These are phyloP conservation scores for Alternaria ventricosa DNA, from an alignment of 2,329 filamentous ascomycete species.

Conservation along the genomic window DNA sequence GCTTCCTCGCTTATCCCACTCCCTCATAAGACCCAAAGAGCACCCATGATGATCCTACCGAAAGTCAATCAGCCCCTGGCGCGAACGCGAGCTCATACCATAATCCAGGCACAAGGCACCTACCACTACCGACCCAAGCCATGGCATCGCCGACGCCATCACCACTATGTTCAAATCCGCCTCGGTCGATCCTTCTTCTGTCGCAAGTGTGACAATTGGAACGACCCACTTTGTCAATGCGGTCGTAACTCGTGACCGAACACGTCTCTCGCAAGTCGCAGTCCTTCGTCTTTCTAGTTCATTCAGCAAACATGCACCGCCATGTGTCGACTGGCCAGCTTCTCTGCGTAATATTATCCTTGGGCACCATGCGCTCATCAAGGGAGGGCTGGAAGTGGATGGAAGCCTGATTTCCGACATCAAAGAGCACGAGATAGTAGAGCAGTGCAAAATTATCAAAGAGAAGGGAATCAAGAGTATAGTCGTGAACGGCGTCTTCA, in stretches of 20 bases:
- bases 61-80: neutral
- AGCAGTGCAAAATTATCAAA: conserved; percentile 54
- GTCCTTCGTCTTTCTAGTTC: conserved; percentile 58
- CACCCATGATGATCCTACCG: neutral
- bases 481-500: conserved; percentile 65
- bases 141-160: conserved; percentile 46
- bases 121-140: conserved; percentile 46
- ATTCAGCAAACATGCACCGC: conserved; percentile 58
- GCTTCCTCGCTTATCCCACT: neutral
- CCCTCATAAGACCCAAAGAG: neutral
- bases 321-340: conserved; percentile 58
- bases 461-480: conserved; percentile 55
- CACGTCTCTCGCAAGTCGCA: conserved; percentile 59
- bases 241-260: conserved; percentile 58
- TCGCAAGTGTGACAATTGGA: conserved; percentile 58
- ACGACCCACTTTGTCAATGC: conserved; percentile 62
- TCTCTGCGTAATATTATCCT: conserved; percentile 55
- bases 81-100: neutral
- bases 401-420: conserved; percentile 55
- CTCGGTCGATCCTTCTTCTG: conserved; percentile 34
- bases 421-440: conserved; percentile 53
- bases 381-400: conserved; percentile 60
- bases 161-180: conserved; percentile 45
- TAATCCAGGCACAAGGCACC: conserved; percentile 46
- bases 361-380: conserved; percentile 54